Conservation (phyloP, 148 eudicot species). For the Amaranthus palmeri region DNA sequence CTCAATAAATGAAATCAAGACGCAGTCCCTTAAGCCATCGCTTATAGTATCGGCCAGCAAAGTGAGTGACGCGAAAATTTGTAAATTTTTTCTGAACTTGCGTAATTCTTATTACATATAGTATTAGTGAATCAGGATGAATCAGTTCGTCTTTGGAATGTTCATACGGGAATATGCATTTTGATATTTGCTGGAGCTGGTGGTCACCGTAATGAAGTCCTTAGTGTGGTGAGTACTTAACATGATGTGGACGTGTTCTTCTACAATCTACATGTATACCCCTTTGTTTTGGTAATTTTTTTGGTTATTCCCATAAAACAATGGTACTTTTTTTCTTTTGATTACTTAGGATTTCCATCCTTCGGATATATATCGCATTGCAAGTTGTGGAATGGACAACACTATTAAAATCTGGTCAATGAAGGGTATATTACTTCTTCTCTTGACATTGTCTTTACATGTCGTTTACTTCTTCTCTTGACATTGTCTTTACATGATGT, state of each 20-base stretch:
- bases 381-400: conserved; percentile 99
- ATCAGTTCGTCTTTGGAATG: conserved; percentile 98
- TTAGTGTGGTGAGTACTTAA: conserved; percentile 73
- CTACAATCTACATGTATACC: not conserved
- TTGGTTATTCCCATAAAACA: not conserved
- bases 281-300: not conserved
- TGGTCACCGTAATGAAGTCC: conserved; percentile 97
- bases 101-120: conserved; percentile 13
- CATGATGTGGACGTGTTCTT: conserved; percentile 1
- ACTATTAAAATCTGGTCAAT: conserved; percentile 97
- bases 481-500: too few species aligned
- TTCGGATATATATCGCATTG: conserved; percentile 89
- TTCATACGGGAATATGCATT: conserved; percentile 94
- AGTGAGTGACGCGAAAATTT: conserved; percentile 41
- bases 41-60: conserved; percentile 97
- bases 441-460: not conserved
- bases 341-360: conserved; percentile 84
- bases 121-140: conserved; percentile 61
- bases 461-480: too few species aligned
- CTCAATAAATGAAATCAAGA: conserved; percentile 87
- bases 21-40: conserved; percentile 79
- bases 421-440: conserved; percentile 53
- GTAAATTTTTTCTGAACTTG: not conserved
- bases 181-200: conserved; percentile 99
- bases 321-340: not conserved